Conservation (phyloP, 2,329 filamentous ascomycete genomes). For the Talaromyces marneffei region DNA sequence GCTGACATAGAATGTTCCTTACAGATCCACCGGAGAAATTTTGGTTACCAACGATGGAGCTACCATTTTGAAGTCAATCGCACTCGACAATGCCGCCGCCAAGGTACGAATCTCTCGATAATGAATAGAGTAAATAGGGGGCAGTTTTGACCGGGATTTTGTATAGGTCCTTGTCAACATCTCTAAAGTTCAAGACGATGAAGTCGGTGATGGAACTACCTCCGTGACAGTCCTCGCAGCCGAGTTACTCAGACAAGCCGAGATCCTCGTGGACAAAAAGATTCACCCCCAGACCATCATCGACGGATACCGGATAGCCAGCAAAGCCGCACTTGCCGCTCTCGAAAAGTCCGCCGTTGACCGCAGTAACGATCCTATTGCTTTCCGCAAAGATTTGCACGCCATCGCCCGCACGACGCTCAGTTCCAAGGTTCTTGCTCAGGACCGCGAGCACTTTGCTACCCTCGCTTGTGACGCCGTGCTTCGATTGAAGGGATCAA, state of each 20-base stretch:
- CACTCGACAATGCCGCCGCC: constrained; percentile 93
- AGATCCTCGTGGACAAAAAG: constrained; percentile 96
- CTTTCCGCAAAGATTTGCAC: constrained; percentile 83
- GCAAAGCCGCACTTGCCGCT: constrained; percentile 75
- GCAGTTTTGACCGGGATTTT: background rate
- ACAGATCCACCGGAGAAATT: constrained; percentile 86
- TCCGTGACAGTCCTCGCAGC: constrained; percentile 95
- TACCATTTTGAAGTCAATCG: constrained; percentile 96
- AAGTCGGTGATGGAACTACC: constrained; percentile 95
- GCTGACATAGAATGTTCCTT: constrained; percentile 13
- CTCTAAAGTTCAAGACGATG: constrained; percentile 97
- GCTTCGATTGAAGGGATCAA: constrained; percentile 79
- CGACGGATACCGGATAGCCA: constrained; percentile 97
- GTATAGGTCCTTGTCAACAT: constrained; percentile 72
- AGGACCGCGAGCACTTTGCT: constrained; percentile 89
- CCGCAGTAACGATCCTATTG: constrained; percentile 74
- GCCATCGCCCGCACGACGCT: constrained; percentile 91
- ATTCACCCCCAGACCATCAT: constrained; percentile 99
- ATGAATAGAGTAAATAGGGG: background rate
- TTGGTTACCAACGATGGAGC: constrained; percentile 99
- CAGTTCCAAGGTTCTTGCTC: constrained; percentile 92
- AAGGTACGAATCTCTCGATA: constrained; percentile 58
- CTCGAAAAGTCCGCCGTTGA: constrained; percentile 81
- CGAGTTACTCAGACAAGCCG: constrained; percentile 89
- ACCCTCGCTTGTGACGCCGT: constrained; percentile 87